Base-by-base conservation (phyloP, 495 filamentous ascomycete genomes). In the Tetracladium setigerum region DNA sequence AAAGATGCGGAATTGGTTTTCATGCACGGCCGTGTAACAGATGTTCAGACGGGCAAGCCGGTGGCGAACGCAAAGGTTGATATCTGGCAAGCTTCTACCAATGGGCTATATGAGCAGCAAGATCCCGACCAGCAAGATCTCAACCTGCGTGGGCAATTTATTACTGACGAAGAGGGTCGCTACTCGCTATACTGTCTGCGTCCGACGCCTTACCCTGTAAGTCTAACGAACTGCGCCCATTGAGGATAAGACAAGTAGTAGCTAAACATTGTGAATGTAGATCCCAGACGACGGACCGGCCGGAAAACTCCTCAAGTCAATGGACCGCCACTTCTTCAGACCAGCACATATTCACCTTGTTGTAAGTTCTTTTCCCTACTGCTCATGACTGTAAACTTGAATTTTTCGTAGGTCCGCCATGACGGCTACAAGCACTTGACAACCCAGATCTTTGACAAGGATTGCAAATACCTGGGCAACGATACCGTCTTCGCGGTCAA, bases 41-140 rank as follows among this genome's bases (percentile, higher is more conserved):
- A 90, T 67, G 74, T 87, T 56, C 72, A 77, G 44, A 87, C 85
- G 22, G 79, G 80, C 57, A 71, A 77, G 68, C 78, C 79, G 49
- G n/a, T 27, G 22, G 22, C 70, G 43, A 66, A 67, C 59, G 85
- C 84, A 57, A 81, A 86, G 41, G 75, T 91, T 60, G 86, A 91
- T 63, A 84, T 89, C 73, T 91, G 86, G 86, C 84, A 91, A 62
- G 84, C 86, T 31, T 83, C 78, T 9, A 69, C 84, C 66, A 91
- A 89, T 71, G 85, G 84, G 58, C 80, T 83, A 62, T 91, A 91
- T 75, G 86, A 91, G 64, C 87, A 88, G 79, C 86, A 91, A 69
- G 86, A 89, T 66, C 83, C 84, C 27, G 72, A 78, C 30, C 73
- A 75, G 64, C 84, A 89, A 73, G 77, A 81, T 65, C 88, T 88